Percentiles rank a stretch among this genome's conserved stretches.
These are phyloP conservation scores for Oryza rufipogon DNA, from an alignment of 176 grass and related monocot genomes.

Conservation along the genomic window DNA sequence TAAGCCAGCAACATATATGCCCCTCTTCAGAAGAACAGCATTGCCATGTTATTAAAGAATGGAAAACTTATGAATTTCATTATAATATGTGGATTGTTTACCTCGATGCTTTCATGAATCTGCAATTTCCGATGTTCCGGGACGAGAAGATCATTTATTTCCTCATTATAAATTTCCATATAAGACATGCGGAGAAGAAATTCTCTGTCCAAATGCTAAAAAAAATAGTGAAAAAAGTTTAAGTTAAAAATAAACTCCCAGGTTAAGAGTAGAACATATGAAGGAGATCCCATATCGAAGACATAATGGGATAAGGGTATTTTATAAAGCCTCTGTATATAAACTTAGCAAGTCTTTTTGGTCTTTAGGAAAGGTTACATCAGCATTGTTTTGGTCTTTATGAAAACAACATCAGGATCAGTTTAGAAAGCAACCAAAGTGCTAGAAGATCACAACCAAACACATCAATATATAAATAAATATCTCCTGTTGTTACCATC, in stretches of 20 bases:
- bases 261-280: slow-evolving; percentile 4
- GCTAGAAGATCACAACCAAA: slow-evolving; percentile 5
- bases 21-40: slow-evolving; percentile 66
- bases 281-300: slow-evolving; percentile 1
- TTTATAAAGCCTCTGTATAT: neutral
- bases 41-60: slow-evolving; percentile 6
- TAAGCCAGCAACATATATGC: slow-evolving; percentile 92
- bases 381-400: neutral
- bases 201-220: slow-evolving; percentile 80
- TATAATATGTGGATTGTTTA: slow-evolving; percentile 41
- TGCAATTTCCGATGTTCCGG: slow-evolving; percentile 94
- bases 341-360: slow-evolving; percentile 3
- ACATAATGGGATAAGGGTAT: slow-evolving; percentile 21
- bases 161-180: slow-evolving; percentile 99
- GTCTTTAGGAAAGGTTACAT: slow-evolving; percentile 15
- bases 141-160: slow-evolving; percentile 91
- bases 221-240: slow-evolving; percentile 28
- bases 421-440: slow-evolving; percentile 10
- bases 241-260: slow-evolving; percentile 18
- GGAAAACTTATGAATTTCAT: slow-evolving; percentile 1
- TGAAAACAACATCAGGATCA: neutral
- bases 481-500: neutral
- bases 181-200: slow-evolving; percentile 97
- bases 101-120: slow-evolving; percentile 93
- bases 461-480: neutral